Conservation (phyloP, 1,284 basidiomycete genomes). For the Moniliophthora roreri region DNA sequence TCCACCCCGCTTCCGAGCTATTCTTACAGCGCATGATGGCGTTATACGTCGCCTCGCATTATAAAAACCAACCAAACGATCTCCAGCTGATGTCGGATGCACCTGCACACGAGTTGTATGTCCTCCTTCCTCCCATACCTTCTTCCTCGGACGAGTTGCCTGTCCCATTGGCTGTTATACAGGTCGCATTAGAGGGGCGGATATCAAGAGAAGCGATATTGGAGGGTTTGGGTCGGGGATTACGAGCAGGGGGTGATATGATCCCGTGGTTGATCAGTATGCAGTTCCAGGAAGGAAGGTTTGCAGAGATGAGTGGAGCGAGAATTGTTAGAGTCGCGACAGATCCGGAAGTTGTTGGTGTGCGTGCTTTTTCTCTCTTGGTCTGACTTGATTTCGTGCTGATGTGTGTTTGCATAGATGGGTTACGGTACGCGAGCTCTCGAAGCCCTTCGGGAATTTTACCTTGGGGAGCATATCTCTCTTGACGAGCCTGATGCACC, state of each 20-base stretch:
- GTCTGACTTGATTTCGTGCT: slow-evolving; percentile 1
- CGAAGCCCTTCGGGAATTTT: slow-evolving; percentile 86
- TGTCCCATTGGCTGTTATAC: slow-evolving; percentile 92
- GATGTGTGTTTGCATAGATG: slow-evolving; percentile 60
- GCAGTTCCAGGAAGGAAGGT: slow-evolving; percentile 96
- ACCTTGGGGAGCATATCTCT: slow-evolving; percentile 90
- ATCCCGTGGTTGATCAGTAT: slow-evolving; percentile 97
- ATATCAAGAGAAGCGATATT: slow-evolving; percentile 87
- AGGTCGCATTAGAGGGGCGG: slow-evolving; percentile 95
- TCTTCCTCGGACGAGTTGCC: slow-evolving; percentile 81
- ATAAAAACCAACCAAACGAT: slow-evolving; percentile 99
- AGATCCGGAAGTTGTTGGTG: slow-evolving; percentile 93
- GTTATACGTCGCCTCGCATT: slow-evolving; percentile 95
- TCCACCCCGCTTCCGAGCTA: slow-evolving; percentile 94
- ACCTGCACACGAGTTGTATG: slow-evolving; percentile 95
- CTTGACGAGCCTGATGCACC: slow-evolving; percentile 78
- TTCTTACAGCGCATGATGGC: slow-evolving; percentile 99
- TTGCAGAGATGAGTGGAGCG: slow-evolving; percentile 90
- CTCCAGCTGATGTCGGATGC: slow-evolving; percentile 96
- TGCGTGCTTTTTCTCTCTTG: slow-evolving; percentile 35
- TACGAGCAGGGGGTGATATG: slow-evolving; percentile 91
- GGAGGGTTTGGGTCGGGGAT: slow-evolving; percentile 80
- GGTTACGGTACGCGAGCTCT: slow-evolving; percentile 96
- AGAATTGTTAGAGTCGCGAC: slow-evolving; percentile 93
- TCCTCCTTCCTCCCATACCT: slow-evolving; percentile 94